phyloP scores from a whole-genome alignment of 2,329 filamentous ascomycete genomes.

The Davidsoniella virescens region DNA sequence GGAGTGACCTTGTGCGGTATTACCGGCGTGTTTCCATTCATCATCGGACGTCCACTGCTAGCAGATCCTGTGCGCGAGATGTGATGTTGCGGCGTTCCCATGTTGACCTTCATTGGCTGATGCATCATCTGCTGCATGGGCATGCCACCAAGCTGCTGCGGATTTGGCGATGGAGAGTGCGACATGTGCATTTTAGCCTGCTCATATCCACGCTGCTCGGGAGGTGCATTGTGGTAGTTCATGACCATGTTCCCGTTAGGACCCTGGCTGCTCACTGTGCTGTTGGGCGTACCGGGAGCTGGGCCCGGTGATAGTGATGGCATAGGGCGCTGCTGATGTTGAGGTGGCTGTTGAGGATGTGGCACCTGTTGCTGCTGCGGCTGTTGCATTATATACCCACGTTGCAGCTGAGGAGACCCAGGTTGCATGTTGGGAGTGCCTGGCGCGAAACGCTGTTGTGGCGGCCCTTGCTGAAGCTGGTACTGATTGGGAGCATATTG shows the following conservation, averaged over 20 bases:
- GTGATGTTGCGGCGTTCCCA: neutral
- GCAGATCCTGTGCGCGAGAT: neutral
- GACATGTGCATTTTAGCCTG: slow-evolving; percentile 33
- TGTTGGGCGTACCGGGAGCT: slow-evolving; percentile 8
- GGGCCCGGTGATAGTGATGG: slow-evolving; percentile 11
- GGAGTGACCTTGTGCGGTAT: slow-evolving; percentile 28
- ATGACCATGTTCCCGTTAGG: slow-evolving; percentile 6
- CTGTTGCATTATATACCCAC: slow-evolving; percentile 12
- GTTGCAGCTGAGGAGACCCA: slow-evolving; percentile 7
- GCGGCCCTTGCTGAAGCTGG: slow-evolving; percentile 3
- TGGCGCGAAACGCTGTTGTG: slow-evolving; percentile 6
- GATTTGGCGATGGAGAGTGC: slow-evolving; percentile 19
- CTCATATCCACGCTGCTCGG: slow-evolving; percentile 34
- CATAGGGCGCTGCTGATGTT: slow-evolving; percentile 8
- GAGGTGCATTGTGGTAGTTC: slow-evolving; percentile 17
- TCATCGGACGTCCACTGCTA: too few relatives aligned
- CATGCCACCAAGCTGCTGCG: slow-evolving; percentile 4
- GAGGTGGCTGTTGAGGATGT: neutral
- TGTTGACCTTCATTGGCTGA: neutral
- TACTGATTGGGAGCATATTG: slow-evolving; percentile 1
- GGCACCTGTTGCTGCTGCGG: slow-evolving; percentile 5
- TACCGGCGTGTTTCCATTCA: slow-evolving; percentile 14
- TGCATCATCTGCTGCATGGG: neutral
- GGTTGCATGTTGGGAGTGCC: slow-evolving; percentile 11
- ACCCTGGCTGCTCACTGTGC: neutral